These are phyloP conservation scores for Podaxis sp. DNA, from an alignment of 768 basidiomycete genomes.

Conservation along the genomic window DNA sequence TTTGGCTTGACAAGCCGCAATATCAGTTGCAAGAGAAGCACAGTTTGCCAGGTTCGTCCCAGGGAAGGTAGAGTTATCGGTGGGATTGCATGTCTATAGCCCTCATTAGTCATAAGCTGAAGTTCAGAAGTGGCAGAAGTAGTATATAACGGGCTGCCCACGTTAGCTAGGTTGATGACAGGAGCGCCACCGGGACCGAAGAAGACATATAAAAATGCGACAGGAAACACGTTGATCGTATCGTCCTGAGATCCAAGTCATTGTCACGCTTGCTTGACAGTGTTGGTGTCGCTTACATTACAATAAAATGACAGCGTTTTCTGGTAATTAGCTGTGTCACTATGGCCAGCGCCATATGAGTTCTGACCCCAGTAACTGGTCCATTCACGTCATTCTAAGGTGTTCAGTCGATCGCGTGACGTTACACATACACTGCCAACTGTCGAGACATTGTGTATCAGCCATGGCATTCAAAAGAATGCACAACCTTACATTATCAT, in stretches of 20 bases:
- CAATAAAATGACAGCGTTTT: slow-evolving; percentile 65
- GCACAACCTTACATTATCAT: slow-evolving; percentile 54
- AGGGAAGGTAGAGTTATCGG: slow-evolving; percentile 54
- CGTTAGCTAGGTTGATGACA: slow-evolving; percentile 69
- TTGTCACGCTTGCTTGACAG: background rate
- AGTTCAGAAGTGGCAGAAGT: background rate
- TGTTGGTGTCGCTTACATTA: slow-evolving; percentile 36
- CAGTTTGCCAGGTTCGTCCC: slow-evolving; percentile 67
- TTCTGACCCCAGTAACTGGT: slow-evolving; percentile 75
- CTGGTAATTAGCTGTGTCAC: slow-evolving; percentile 56
- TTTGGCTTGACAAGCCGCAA: slow-evolving; percentile 61
- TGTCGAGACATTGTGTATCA: slow-evolving; percentile 20
- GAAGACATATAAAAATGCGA: slow-evolving; percentile 70
- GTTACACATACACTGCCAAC: slow-evolving; percentile 53
- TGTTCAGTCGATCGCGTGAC: background rate
- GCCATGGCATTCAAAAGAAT: background rate
- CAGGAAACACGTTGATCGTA: slow-evolving; percentile 65
- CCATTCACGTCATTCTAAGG: background rate
- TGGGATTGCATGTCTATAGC: slow-evolving; percentile 60
- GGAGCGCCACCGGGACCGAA: slow-evolving; percentile 63
- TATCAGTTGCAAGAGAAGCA: slow-evolving; percentile 56
- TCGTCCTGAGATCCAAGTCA: slow-evolving; percentile 44
- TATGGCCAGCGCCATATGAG: slow-evolving; percentile 61
- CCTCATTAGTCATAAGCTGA: background rate
- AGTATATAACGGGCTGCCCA: slow-evolving; percentile 25